Percentiles rank a stretch among this genome's conserved stretches.
These are phyloP conservation scores for Trichosanthes truncata DNA, from an alignment of 306 rosid species.

Conservation along the genomic window DNA sequence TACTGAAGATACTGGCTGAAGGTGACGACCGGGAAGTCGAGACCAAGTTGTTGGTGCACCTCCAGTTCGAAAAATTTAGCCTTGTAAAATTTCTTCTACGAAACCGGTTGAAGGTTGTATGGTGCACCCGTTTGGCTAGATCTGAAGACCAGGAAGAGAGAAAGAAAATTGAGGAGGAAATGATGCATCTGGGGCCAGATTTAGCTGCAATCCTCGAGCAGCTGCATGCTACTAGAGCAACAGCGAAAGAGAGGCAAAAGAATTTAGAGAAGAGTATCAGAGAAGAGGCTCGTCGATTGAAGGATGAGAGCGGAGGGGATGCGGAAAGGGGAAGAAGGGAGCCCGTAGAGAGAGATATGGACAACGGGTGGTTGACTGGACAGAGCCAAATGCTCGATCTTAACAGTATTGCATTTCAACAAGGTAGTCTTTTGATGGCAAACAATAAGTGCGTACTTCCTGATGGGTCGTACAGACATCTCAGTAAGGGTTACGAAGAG, in stretches of 20 bases:
- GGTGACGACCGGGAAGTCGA: constrained; percentile 75
- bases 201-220: constrained; percentile 80
- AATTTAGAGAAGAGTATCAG: constrained; percentile 84
- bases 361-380: constrained; percentile 71
- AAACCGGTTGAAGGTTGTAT: constrained; percentile 71
- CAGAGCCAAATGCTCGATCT: constrained; percentile 81
- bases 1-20: constrained; percentile 71
- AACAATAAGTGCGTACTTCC: constrained; percentile 71
- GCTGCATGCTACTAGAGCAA: constrained; percentile 77
- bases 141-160: constrained; percentile 81
- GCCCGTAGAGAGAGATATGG: constrained; percentile 57
- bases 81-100: constrained; percentile 62
- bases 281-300: constrained; percentile 85
- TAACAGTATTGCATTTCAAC: constrained; percentile 63
- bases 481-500: constrained; percentile 79
- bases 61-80: constrained; percentile 61
- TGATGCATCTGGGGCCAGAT: constrained; percentile 56
- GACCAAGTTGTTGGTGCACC: constrained; percentile 48
- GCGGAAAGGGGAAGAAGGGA: constrained; percentile 65
- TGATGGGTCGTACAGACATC: constrained; percentile 64
- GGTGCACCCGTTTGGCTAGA: constrained; percentile 89
- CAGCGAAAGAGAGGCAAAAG: constrained; percentile 87
- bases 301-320: constrained; percentile 65
- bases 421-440: constrained; percentile 60
- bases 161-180: constrained; percentile 78